Conservation (phyloP, 2,329 filamentous ascomycete genomes). For the Pezicula carpinea region DNA sequence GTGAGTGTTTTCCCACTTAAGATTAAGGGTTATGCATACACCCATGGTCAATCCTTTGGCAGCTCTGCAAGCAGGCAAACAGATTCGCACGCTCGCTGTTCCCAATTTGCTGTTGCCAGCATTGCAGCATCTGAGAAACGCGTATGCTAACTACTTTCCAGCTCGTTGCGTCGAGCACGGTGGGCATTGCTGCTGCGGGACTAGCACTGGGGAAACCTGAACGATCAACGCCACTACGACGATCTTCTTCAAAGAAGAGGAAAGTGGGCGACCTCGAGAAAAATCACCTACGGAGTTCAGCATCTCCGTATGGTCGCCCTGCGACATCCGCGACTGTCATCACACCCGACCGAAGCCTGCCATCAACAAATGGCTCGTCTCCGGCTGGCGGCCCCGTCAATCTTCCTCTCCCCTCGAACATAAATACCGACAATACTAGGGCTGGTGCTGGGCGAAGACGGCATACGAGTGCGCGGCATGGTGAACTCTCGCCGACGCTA, state of each 20-base stretch:
- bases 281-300: constrained; percentile 13
- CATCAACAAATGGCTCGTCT: constrained; percentile 10
- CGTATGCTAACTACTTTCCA: constrained; percentile 15
- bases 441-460: constrained; percentile 16
- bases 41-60: constrained; percentile 2
- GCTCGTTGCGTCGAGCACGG: constrained; percentile 32
- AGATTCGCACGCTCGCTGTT: neutral
- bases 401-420: constrained; percentile 11
- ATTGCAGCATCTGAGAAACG: neutral
- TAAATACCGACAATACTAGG: constrained; percentile 18
- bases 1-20: constrained; percentile 19
- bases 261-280: constrained; percentile 19
- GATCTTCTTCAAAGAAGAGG: constrained; percentile 26
- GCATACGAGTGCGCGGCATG: constrained; percentile 18
- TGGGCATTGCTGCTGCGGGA: constrained; percentile 29
- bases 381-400: constrained; percentile 11
- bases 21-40: constrained; percentile 7
- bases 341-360: constrained; percentile 18
- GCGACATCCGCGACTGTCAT: constrained; percentile 24
- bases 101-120: neutral
- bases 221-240: constrained; percentile 17
- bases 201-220: constrained; percentile 28
- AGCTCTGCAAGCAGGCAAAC: constrained; percentile 2
- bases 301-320: constrained; percentile 22
- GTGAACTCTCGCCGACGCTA: constrained; percentile 17